Evolutionary conservation across 805 yeast species (phyloP), one percentile per base, ranked within the genome.

Genomic region (Ogataea sp.): DNA sequence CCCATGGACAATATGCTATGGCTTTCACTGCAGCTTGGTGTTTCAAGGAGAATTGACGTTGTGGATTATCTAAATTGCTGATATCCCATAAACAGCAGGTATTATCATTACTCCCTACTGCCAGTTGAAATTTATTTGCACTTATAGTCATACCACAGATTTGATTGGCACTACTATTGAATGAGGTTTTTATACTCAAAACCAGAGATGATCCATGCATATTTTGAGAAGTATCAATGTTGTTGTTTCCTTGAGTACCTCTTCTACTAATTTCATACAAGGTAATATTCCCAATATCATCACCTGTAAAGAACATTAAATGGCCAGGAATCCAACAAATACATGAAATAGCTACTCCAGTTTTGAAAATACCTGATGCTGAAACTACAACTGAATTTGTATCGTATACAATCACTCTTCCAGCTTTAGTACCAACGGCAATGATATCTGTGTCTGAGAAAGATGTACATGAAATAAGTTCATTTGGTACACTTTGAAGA

Each of bases 1-100:
- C 71, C 96, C 96, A 88, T 0, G 97, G 97, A 54, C 96, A 89
- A 50, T 75, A 89, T 3, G 90, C 83, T 34, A 89, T 65, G 0
- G 96, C 97, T 50, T 88, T 88, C 0, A 89, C 89, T 0, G 97
- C 97, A 1, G 96, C 95, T 2, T 66, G 62, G 51, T 89, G 97
- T 1, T 70, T 74, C 38, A 88, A 62, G 9, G 59, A 54, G 52
- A 68, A 75, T 43, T 62, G 58, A 36, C 73, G 49, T 18, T 39
- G 50, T 9, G 90, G 83, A 0, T 53, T 39, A 4, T 44, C 32
- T 4, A 61, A 42, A 39, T 67, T 53, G 2, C 62, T 38, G 17
- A 83, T 69, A 47, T 83, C 77, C 95, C 95, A 88, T 2, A 89
- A 64, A 1, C 84, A 70, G 42, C 90, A 84, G 15, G 75, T 64